Percentiles rank a stretch among this genome's conserved stretches.
These are phyloP conservation scores for Cyberlindnera nakhonratchasimensis DNA, from an alignment of 805 yeast genomes.

Conservation along the genomic window DNA sequence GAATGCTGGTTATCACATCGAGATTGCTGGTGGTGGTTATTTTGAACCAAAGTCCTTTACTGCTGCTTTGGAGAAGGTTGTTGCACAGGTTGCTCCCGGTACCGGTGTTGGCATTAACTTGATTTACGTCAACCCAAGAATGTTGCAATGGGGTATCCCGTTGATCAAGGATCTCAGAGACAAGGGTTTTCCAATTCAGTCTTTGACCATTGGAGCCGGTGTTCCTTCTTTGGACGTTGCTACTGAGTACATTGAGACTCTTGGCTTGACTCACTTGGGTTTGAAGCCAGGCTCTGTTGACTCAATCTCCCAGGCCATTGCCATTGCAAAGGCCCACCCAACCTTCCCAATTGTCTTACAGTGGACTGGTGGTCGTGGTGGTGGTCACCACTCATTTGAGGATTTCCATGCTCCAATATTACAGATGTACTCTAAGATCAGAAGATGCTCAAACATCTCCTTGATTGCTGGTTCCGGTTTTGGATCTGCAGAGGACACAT, in stretches of 20 bases:
- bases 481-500: slow-evolving; percentile 95
- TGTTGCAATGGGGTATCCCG: slow-evolving; percentile 99
- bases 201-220: slow-evolving; percentile 98
- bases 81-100: slow-evolving; percentile 71
- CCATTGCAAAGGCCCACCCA: slow-evolving; percentile 95
- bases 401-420: slow-evolving; percentile 98
- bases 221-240: slow-evolving; percentile 98
- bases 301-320: slow-evolving; percentile 78
- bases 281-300: slow-evolving; percentile 98
- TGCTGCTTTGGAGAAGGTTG: slow-evolving; percentile 70
- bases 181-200: slow-evolving; percentile 93
- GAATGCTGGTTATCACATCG: slow-evolving; percentile 96
- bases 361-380: slow-evolving; percentile 99
- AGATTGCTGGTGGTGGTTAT: slow-evolving; percentile 99
- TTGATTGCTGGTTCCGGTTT: slow-evolving; percentile 98
- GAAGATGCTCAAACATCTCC: slow-evolving; percentile 86
- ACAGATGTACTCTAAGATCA: slow-evolving; percentile 92
- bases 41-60: slow-evolving; percentile 71
- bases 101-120: slow-evolving; percentile 88
- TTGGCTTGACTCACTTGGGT: slow-evolving; percentile 91
- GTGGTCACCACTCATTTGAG: slow-evolving; percentile 99
- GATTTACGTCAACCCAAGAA: slow-evolving; percentile 94
- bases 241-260: slow-evolving; percentile 87
- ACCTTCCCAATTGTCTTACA: slow-evolving; percentile 94
- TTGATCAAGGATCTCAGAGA: slow-evolving; percentile 84